Evolutionary conservation across 106 monocot species (phyloP), one percentile per base, ranked within the genome.

Genomic region (Allium cepa): DNA sequence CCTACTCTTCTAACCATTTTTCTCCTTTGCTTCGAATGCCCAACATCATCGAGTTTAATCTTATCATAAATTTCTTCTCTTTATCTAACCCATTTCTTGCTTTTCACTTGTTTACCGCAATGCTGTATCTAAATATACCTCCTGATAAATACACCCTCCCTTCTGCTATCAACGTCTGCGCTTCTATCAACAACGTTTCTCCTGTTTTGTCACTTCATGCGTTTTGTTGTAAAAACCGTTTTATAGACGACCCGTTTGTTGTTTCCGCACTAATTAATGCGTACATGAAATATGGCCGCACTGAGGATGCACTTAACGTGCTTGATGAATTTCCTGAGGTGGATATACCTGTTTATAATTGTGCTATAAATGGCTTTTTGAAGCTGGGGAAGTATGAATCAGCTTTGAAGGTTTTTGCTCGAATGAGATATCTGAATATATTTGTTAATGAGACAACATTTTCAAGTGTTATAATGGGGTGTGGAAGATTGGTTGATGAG

Each of bases 141-240:
- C 73, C 73, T 48, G 73, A 73, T 17, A 11, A 56, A 8, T 73
- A 56, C 73, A 73, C 73, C 57, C 64, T 73, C 61, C 73, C 73
- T 15, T 16, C 57, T 8, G 11, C n/a, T 27, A 46, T 73, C 57
- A 66, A 47, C 57, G 64, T 57, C 65, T 73, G 73, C 65, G 49
- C 46, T 12, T 55, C 64, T 49, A 55, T 73, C 53, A 8, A 22
- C 7, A 49, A 13, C 45, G 53, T 47, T 15, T 22, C 64, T 45
- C 15, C 17, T 15, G 7, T 27, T 46, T 57, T 51, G 18, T 56
- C 64, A 18, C n/a, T 63, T 49, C 73, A 73, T 49, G 64, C 56
- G 13, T 16, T 47, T 14, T 45, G 64, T 49, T 4, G 48, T 22
- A 73, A 65, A 46, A 22, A 10, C 28, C 10, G 18, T 10, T 56